These are phyloP conservation scores for Cutaneotrichosporon sp. DNA, from an alignment of 1,284 basidiomycete genomes.

Conservation along the genomic window DNA sequence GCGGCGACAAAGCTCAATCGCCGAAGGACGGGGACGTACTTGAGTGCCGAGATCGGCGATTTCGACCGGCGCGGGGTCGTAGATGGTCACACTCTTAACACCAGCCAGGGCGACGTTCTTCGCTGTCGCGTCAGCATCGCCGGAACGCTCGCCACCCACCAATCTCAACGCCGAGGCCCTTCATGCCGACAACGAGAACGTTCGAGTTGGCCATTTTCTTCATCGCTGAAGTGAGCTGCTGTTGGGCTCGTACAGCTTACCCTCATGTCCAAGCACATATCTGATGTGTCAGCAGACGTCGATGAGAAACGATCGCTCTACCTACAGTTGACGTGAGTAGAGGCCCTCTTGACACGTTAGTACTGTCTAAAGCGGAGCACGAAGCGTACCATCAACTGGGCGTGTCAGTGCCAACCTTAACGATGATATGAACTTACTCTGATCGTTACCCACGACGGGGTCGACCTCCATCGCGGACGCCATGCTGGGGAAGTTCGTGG, in stretches of 20 bases:
- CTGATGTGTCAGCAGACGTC: constrained; percentile 49
- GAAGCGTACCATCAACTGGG: constrained; percentile 39
- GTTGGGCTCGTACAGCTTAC: constrained; percentile 52
- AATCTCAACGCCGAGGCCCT: constrained; percentile 94
- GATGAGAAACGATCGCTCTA: neutral
- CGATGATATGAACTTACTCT: constrained; percentile 43
- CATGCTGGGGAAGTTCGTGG: constrained; percentile 22
- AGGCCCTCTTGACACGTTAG: constrained; percentile 60
- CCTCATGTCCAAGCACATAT: constrained; percentile 94
- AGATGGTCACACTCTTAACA: constrained; percentile 96
- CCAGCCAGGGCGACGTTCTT: constrained; percentile 95
- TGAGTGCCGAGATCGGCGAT: constrained; percentile 89
- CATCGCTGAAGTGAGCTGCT: constrained; percentile 66
- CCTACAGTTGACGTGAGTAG: constrained; percentile 88
- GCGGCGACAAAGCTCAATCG: too few species aligned
- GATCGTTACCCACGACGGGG: constrained; percentile 28
- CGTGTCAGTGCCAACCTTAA: too few species aligned
- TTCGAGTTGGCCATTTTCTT: constrained; percentile 98
- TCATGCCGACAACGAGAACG: constrained; percentile 87
- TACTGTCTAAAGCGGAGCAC: neutral
- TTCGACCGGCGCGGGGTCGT: constrained; percentile 82
- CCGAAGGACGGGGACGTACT: constrained; percentile 51
- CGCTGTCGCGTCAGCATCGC: constrained; percentile 54
- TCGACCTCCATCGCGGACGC: constrained; percentile 46
- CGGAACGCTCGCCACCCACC: constrained; percentile 53